Evolutionary conservation across 257 asterid genomes (phyloP), one percentile per base, ranked within the genome.

Genomic region (Nicotiana attenuata): DNA sequence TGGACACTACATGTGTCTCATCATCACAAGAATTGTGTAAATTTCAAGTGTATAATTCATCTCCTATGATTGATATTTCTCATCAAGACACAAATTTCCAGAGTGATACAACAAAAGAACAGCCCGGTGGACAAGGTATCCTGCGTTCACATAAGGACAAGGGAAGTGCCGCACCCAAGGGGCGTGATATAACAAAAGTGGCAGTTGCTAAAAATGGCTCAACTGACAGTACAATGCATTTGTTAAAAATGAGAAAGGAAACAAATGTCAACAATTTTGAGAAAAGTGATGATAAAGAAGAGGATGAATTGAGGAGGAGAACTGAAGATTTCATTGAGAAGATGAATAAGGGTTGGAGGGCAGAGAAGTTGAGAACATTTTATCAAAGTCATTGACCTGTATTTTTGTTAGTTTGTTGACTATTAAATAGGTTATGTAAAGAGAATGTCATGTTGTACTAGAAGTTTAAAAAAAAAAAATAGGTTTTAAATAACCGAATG

Each of bases 261-360:
- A 80, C 38, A 67, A 78, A 55, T 10, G 14, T 33, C 31, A 61
- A 69, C 6, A 50, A n/a, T 5, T 78, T 35, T 5, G 85, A 60
- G 5, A 77, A 67, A 19, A 33, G 1, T 19, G 33, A 55, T 78
- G 85, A 79, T 0, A 87, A 84, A 0, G 92, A 83, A 9, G 84
- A 81, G 33, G 90, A 88, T 77, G 86, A 88, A 57, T 78, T 88
- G 65, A 80, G 84, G 69, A 85, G 81, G 63, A 75, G 89, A 83
- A 80, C 81, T 10, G 90, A 88, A 80, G 90, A 85, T 50, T 85
- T 88, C 80, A 88, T 88, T 7, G 86, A 71, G 77, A 88, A 84
- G 64, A 80, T 82, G 33, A 88, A 75, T 52, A 80, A 76, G 41
- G 83, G 85, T 53, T 88, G 89, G 89, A 84, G 60, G 50, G 85